These are phyloP conservation scores for Globomyces pollinis-pini DNA, from an alignment of 192 early-diverging fungal species.

Conservation along the genomic window DNA sequence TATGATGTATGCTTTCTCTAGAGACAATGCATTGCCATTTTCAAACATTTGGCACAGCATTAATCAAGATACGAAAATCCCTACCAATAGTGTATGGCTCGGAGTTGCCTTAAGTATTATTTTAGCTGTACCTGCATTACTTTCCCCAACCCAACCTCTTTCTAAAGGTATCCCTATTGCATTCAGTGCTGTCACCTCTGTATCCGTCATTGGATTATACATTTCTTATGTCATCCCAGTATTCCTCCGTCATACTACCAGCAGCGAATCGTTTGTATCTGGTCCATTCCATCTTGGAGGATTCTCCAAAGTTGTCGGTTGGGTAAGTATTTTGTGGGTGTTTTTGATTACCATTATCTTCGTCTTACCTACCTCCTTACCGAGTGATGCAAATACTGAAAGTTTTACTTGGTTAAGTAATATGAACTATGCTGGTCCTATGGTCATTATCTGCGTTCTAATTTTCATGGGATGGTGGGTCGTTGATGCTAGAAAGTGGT, in stretches of 20 bases:
- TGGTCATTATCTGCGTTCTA: slow-evolving; percentile 18
- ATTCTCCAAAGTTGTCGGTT: slow-evolving; percentile 15
- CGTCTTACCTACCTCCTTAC: slow-evolving; percentile 21
- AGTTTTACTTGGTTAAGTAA: slow-evolving; percentile 18
- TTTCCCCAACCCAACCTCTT: slow-evolving; percentile 1
- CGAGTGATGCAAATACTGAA: not conserved
- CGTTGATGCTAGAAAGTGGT: slow-evolving; percentile 20
- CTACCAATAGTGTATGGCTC: slow-evolving; percentile 17
- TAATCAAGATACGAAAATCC: slow-evolving; percentile 17
- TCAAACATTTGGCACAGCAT: slow-evolving; percentile 14
- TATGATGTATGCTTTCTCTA: slow-evolving; percentile 30
- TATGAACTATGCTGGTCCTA: slow-evolving; percentile 26
- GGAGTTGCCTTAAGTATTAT: slow-evolving; percentile 10
- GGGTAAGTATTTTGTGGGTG: slow-evolving; percentile 26
- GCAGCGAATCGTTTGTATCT: slow-evolving; percentile 4
- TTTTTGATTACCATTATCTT: slow-evolving; percentile 21
- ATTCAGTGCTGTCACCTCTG: slow-evolving; percentile 27
- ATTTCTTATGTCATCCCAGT: slow-evolving; percentile 30
- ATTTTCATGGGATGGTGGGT: slow-evolving; percentile 7
- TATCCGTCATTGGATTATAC: slow-evolving; percentile 30
- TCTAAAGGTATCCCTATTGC: slow-evolving; percentile 1
- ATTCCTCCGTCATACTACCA: slow-evolving; percentile 16
- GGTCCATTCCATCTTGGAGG: slow-evolving; percentile 23
- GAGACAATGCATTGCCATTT: slow-evolving; percentile 28
- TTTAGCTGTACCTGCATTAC: not conserved